phyloP scores from a whole-genome alignment of 805 yeast species.

The Monosporozyma yasuniensis region DNA sequence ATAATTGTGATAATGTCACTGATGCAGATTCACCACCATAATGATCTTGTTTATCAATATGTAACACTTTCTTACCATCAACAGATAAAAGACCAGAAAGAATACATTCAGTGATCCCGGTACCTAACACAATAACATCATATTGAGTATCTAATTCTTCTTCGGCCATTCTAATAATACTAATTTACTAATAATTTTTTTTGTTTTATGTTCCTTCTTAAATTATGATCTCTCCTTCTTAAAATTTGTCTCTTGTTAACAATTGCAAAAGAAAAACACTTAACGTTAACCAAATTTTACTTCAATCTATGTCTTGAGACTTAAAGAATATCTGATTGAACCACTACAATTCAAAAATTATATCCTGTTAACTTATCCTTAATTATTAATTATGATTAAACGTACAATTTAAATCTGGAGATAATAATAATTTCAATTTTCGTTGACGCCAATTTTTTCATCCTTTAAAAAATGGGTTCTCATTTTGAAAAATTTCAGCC shows the following conservation, averaged over 20 bases:
- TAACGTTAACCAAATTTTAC: too few species aligned
- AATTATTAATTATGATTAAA: too few species aligned
- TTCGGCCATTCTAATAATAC: slow-evolving; percentile 7
- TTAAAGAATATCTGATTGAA: too few species aligned
- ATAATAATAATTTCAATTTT: too few species aligned
- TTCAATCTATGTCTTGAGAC: too few species aligned
- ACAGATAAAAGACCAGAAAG: slow-evolving; percentile 88
- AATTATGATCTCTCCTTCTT: too few species aligned
- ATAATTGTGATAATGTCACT: slow-evolving; percentile 57
- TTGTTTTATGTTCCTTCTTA: background rate
- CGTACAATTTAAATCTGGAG: background rate
- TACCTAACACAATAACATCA: slow-evolving; percentile 92
- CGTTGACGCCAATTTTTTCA: background rate
- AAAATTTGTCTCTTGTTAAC: background rate
- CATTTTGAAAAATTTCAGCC: background rate
- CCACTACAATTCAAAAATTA: too few species aligned
- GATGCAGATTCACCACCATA: slow-evolving; percentile 93
- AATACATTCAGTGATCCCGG: slow-evolving; percentile 94
- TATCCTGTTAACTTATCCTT: too few species aligned
- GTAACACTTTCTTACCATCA: slow-evolving; percentile 96
- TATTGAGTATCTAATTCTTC: slow-evolving; percentile 81
- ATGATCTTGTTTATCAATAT: slow-evolving; percentile 91
- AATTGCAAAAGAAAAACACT: too few species aligned
- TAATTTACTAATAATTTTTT: too few species aligned
- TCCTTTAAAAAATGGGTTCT: background rate